Evolutionary conservation across 2,329 filamentous ascomycete species (phyloP), one percentile per base, ranked within the genome.

Genomic region (Laburnicola sp.): DNA sequence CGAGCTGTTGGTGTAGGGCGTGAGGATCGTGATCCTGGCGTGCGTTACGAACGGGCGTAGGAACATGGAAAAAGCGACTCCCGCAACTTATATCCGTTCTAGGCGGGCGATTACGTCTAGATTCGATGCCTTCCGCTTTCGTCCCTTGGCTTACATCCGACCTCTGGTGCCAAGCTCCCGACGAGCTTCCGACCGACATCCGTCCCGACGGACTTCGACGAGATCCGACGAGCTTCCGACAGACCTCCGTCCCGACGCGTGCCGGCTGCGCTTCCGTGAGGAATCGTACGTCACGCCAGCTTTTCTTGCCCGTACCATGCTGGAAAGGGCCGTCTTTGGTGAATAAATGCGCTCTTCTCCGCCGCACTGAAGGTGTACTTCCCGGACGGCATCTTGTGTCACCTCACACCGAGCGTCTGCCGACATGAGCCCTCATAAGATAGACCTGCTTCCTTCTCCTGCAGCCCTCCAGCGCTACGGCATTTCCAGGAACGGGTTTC

Each of bases 401-500:
- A 31, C 35, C 21, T 34, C 6, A n/a, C n/a, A n/a, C n/a, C n/a
- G n/a, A n/a, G n/a, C n/a, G n/a, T n/a, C 6, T 41, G 50, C 43
- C 53, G 44, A 45, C 38, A 69, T 69, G 65, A 69, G 65, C 35
- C 65, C 65, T 47, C 64, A 69, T 38, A 64, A 50, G 41, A 38
- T 66, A 11, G 55, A 65, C 11, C 31, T 51, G 2, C 57, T 66
- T 23, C 66, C 64, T 9, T 63, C 62, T 7, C 45, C 50, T 10
- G 61, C 56, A 38, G 61, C 62, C 6, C 78, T 90, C 45, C 80
- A 83, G 68, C 85, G 91, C 70, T 96, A 95, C 75, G 88, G 86
- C 75, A 84, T 91, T 68, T 89, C 86, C 57, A 80, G 84, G 50
- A 83, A 88, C 72, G 91, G 91, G 60, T 96, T 96, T 74, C 81